Percentiles rank a stretch among this genome's conserved stretches.
Evolutionary conservation across 345 rosid species (phyloP).

Genomic region (Trapa bicornis): DNA sequence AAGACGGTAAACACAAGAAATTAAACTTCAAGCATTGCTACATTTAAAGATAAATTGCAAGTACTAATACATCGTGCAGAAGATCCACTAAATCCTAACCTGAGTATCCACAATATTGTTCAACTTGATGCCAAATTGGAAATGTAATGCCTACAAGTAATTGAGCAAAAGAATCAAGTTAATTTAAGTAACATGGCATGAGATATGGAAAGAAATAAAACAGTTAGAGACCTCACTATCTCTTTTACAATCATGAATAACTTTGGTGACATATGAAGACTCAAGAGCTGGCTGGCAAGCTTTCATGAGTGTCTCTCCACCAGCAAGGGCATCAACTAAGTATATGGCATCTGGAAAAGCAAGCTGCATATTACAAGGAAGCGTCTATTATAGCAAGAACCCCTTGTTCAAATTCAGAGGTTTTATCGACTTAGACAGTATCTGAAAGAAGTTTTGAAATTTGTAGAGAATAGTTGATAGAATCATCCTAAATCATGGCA

Average conservation of each 20-base stretch:
- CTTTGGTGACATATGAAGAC: constrained; percentile 77
- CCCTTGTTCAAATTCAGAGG: not conserved
- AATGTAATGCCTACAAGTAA: constrained; percentile 60
- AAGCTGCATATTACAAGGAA: constrained; percentile 45
- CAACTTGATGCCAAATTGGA: constrained; percentile 83
- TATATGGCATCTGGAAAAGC: constrained; percentile 84
- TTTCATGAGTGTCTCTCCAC: constrained; percentile 58
- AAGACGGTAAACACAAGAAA: not conserved
- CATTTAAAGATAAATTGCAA: not conserved
- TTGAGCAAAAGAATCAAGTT: not conserved
- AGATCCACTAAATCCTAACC: constrained; percentile 21
- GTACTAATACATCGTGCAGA: not conserved
- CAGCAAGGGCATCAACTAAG: constrained; percentile 70
- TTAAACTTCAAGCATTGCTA: not conserved
- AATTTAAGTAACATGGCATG: constrained; percentile 8
- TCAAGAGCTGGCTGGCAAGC: constrained; percentile 98
- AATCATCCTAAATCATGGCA: not conserved
- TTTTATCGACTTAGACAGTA: not conserved
- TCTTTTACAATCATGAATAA: constrained; percentile 97
- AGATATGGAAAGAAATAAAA: constrained; percentile 14
- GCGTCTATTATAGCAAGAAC: constrained; percentile 3
- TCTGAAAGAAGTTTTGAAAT: not conserved
- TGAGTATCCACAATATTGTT: constrained; percentile 85
- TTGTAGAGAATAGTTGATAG: not conserved
- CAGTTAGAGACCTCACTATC: constrained; percentile 82